A percentile compares a stretch with the other conserved stretches of the same genome.
phyloP scores from a whole-genome alignment of 2,329 filamentous ascomycete species.

The Fusarium sp. region DNA sequence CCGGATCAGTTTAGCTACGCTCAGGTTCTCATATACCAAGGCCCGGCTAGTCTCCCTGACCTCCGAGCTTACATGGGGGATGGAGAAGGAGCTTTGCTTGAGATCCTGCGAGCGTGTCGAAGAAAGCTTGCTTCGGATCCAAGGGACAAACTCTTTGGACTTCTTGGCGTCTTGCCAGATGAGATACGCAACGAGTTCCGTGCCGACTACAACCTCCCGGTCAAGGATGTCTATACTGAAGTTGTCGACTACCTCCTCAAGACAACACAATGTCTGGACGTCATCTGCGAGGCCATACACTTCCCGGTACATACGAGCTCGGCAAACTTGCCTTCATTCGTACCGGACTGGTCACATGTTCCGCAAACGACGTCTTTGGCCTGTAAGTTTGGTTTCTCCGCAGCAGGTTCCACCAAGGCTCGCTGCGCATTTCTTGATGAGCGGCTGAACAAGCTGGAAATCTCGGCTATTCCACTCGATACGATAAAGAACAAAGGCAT shows the following conservation, averaged over 20 bases:
- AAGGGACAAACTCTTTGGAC: conserved; percentile 18
- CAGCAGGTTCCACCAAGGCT: background rate
- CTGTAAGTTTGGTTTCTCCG: conserved; percentile 11
- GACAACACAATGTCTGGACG: conserved; percentile 6
- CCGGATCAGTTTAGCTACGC: conserved; percentile 19
- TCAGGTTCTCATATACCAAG: conserved; percentile 17
- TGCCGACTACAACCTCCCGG: conserved; percentile 14
- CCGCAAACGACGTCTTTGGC: conserved; percentile 23
- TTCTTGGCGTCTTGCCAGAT: conserved; percentile 13
- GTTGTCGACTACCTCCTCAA: conserved; percentile 28
- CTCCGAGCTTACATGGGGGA: background rate
- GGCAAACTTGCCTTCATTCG: conserved; percentile 15
- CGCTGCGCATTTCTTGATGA: conserved; percentile 5
- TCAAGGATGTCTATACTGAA: conserved; percentile 28
- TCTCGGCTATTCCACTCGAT: conserved; percentile 11
- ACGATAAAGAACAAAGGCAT: conserved; percentile 9
- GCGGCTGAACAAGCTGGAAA: conserved; percentile 24
- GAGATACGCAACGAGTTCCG: conserved; percentile 4
- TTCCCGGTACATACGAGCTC: conserved; percentile 16
- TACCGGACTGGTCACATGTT: conserved; percentile 29
- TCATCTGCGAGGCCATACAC: conserved; percentile 25
- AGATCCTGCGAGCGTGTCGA: conserved; percentile 15
- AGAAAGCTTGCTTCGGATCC: conserved; percentile 20
- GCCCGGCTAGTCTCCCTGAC: conserved; percentile 7
- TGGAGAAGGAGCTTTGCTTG: conserved; percentile 6